Evolutionary conservation across 192 early-diverging fungal genomes (phyloP).

Genomic region (Gamsiella multidivaricata): DNA sequence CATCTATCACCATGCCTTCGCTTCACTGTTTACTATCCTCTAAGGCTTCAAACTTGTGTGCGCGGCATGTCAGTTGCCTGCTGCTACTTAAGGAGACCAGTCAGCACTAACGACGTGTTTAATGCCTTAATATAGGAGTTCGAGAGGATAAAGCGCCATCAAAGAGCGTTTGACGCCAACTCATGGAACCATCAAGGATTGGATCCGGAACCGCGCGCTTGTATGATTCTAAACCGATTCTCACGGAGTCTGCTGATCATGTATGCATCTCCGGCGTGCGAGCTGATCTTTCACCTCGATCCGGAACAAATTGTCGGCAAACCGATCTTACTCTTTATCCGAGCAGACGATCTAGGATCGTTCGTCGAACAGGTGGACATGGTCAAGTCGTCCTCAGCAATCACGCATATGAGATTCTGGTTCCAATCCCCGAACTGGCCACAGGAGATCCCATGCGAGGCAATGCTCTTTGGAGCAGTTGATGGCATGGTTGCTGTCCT

Average conservation of each 20-base stretch:
- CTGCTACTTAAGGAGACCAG: too few relatives aligned
- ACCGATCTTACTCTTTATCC: conserved; percentile 28
- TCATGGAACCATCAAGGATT: conserved; percentile 13
- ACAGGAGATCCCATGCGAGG: conserved; percentile 27
- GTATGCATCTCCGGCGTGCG: conserved; percentile 34
- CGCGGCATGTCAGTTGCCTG: too few relatives aligned
- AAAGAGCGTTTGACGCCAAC: conserved; percentile 9
- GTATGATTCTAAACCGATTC: conserved; percentile 43
- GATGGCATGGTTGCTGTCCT: conserved; percentile 22
- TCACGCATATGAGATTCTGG: conserved; percentile 36
- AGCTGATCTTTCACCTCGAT: conserved; percentile 9
- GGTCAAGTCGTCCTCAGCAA: conserved; percentile 18
- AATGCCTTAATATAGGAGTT: conserved; percentile 1
- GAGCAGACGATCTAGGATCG: conserved; percentile 28
- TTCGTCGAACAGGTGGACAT: conserved; percentile 31
- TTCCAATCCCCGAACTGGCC: conserved; percentile 25
- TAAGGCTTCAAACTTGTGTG: too few relatives aligned
- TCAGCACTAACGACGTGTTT: too few relatives aligned
- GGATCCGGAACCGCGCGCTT: conserved; percentile 23
- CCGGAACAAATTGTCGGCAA: conserved; percentile 20
- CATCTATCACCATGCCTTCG: too few relatives aligned
- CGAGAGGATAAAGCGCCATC: conserved; percentile 22
- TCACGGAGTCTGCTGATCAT: conserved; percentile 14
- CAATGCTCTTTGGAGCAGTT: conserved; percentile 18
- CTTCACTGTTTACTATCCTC: too few relatives aligned